Conservation (phyloP, 2,329 filamentous ascomycete species). For the Mycosphaerella sp. region DNA sequence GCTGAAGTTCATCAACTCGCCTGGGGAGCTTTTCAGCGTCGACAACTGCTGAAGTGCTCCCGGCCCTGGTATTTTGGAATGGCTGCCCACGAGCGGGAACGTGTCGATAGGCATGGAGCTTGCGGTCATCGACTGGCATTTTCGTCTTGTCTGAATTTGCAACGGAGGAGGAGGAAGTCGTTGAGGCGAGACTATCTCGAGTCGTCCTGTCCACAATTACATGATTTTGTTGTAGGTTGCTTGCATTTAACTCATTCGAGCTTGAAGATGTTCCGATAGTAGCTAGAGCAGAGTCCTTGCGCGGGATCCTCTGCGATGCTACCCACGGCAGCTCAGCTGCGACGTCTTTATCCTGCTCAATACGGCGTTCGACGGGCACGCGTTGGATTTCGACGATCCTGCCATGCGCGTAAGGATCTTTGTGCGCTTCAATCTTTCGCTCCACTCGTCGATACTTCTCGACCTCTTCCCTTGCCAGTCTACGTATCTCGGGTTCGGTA, state of each 20-base stretch:
- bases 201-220: neutral
- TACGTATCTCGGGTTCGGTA: slow-evolving; percentile 26
- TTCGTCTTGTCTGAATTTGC: slow-evolving; percentile 14
- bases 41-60: neutral
- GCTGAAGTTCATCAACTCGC: neutral
- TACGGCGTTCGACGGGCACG: slow-evolving; percentile 24
- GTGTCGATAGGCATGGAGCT: neutral
- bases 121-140: slow-evolving; percentile 4
- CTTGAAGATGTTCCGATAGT: neutral
- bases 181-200: neutral
- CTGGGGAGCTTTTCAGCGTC: neutral
- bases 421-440: slow-evolving; percentile 31
- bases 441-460: slow-evolving; percentile 32
- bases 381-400: slow-evolving; percentile 22
- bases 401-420: slow-evolving; percentile 30
- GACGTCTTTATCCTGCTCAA: slow-evolving; percentile 21
- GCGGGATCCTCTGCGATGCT: neutral
- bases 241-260: neutral
- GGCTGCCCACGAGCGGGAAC: neutral
- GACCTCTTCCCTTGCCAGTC: slow-evolving; percentile 33
- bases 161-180: neutral
- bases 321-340: slow-evolving; percentile 16
- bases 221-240: neutral
- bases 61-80: neutral
- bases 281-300: slow-evolving; percentile 7